Evolutionary conservation across 805 yeast species (phyloP).

Genomic region (Candida boidinii): DNA sequence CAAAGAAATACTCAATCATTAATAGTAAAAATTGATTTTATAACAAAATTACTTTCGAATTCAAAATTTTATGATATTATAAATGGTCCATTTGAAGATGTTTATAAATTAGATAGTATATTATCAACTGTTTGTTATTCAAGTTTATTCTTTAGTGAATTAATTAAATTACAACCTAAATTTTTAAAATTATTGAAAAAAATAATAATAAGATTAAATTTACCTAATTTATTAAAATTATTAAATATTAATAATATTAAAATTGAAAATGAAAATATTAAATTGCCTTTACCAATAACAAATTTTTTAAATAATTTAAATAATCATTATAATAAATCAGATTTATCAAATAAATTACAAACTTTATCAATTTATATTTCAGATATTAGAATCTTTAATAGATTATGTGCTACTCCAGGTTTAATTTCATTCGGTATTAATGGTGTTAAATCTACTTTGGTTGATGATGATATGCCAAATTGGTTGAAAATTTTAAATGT

Average conservation of each 20-base stretch:
- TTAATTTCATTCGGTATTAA: slow-evolving; percentile 15
- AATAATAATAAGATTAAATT: slow-evolving; percentile 2
- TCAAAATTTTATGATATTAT: slow-evolving; percentile 20
- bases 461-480: slow-evolving; percentile 5
- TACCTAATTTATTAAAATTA: too few relatives aligned
- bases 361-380: slow-evolving; percentile 23
- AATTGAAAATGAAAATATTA: too few relatives aligned
- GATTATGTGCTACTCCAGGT: slow-evolving; percentile 27
- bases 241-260: too few relatives aligned
- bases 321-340: not conserved
- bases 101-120: slow-evolving; percentile 20
- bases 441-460: slow-evolving; percentile 7
- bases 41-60: slow-evolving; percentile 12
- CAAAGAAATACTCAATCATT: too few relatives aligned
- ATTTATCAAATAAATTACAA: slow-evolving; percentile 8
- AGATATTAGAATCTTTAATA: slow-evolving; percentile 26
- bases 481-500: slow-evolving; percentile 16
- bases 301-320: too few relatives aligned
- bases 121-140: slow-evolving; percentile 26
- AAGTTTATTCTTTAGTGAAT: slow-evolving; percentile 18
- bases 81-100: slow-evolving; percentile 16
- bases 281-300: too few relatives aligned
- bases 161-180: slow-evolving; percentile 14
- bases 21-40: too few relatives aligned
- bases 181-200: slow-evolving; percentile 3